phyloP scores from a whole-genome alignment of 106 monocot genomes.

The Platanthera zijinensis region DNA sequence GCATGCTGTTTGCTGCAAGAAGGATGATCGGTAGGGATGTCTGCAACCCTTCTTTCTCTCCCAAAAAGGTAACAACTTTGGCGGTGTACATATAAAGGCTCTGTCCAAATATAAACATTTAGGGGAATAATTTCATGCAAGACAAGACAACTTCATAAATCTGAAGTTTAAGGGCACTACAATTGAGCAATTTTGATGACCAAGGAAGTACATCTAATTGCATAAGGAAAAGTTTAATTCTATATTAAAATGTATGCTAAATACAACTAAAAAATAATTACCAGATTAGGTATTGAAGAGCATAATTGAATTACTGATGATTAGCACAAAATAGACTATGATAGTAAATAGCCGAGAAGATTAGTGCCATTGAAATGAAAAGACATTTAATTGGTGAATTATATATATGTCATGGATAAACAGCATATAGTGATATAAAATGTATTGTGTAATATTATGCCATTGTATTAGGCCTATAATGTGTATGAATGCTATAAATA shows the following conservation, averaged over 20 bases:
- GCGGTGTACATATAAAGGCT: slow-evolving; percentile 85
- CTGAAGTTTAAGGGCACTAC: neutral
- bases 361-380: neutral
- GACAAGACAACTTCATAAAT: neutral
- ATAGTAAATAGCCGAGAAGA: neutral
- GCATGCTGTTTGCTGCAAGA: slow-evolving; percentile 99
- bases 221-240: neutral
- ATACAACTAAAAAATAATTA: neutral
- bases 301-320: neutral
- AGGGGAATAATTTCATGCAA: neutral
- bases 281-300: neutral
- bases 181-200: neutral
- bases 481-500: no score
- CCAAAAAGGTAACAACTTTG: slow-evolving; percentile 94
- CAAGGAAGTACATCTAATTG: neutral
- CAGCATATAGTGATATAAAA: no score
- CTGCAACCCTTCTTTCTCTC: slow-evolving; percentile 91
- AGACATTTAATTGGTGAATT: neutral
- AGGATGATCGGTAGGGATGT: slow-evolving; percentile 94
- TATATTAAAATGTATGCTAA: neutral
- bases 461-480: no score
- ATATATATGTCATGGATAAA: no score
- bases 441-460: no score
- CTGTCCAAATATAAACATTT: slow-evolving; percentile 31
- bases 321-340: neutral